Evolutionary conservation across 306 rosid species (phyloP).

Genomic region (Canavalia gladiata): DNA sequence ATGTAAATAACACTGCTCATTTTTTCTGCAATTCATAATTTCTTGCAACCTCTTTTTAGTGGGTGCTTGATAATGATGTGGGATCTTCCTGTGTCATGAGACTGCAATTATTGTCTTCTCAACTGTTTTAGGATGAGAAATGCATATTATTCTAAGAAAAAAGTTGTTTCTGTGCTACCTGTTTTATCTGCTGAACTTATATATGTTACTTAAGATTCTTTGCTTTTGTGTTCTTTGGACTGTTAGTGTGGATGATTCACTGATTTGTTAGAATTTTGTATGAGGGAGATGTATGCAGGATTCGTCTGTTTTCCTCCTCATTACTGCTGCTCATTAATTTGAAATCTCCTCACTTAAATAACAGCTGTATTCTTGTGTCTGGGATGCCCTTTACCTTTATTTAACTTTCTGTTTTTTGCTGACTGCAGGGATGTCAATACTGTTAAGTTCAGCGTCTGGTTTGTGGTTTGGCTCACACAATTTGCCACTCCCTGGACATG

Average conservation of each 20-base stretch:
- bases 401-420: conserved; percentile 45
- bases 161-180: conserved; percentile 31
- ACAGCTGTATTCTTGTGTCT: conserved; percentile 15
- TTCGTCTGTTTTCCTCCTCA: conserved; percentile 40
- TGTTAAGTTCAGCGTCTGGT: conserved; percentile 78
- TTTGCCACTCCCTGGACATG: conserved; percentile 90
- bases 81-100: conserved; percentile 29
- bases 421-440: conserved; percentile 74
- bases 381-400: conserved; percentile 31
- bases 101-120: conserved; percentile 27
- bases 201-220: conserved; percentile 32
- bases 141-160: conserved; percentile 27
- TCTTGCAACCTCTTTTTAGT: conserved; percentile 24
- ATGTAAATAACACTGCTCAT: conserved; percentile 3
- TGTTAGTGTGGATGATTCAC: conserved; percentile 27
- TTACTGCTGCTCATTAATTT: conserved; percentile 37
- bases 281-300: conserved; percentile 18
- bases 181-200: conserved; percentile 37
- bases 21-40: conserved; percentile 13
- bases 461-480: conserved; percentile 78
- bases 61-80: conserved; percentile 26
- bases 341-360: conserved; percentile 8
- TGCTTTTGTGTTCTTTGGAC: conserved; percentile 32
- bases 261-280: conserved; percentile 30
- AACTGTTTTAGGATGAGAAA: conserved; percentile 30